phyloP scores from a whole-genome alignment of 495 filamentous ascomycete genomes.

The Filosporella fistucella region DNA sequence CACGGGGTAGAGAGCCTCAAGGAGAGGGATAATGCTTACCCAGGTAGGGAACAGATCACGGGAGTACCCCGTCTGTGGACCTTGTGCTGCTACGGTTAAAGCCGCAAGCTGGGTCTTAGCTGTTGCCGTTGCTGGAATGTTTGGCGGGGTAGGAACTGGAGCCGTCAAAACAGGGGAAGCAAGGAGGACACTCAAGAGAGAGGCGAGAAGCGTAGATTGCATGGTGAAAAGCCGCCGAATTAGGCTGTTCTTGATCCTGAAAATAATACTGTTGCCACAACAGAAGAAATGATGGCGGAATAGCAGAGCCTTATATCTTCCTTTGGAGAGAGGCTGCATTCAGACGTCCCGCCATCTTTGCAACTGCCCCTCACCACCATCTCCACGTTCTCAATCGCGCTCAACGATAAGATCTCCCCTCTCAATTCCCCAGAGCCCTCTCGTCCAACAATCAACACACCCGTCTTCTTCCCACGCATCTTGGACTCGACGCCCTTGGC shows the following conservation, averaged over 20 bases:
- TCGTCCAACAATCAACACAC: not conserved
- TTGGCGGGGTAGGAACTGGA: constrained; percentile 39
- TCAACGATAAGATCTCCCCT: not conserved
- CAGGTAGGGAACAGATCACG: constrained; percentile 66
- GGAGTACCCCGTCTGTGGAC: constrained; percentile 48
- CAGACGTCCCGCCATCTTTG: not conserved
- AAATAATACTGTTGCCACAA: too few species aligned
- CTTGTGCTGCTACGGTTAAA: constrained; percentile 48
- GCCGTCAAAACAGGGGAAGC: not conserved
- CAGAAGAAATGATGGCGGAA: not conserved
- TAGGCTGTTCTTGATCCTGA: too few species aligned
- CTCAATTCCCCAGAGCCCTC: not conserved
- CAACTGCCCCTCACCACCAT: not conserved
- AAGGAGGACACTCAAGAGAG: not conserved
- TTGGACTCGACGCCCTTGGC: not conserved
- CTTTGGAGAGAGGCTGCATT: not conserved
- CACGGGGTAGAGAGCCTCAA: not conserved
- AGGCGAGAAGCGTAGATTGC: constrained; percentile 3
- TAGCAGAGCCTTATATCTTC: not conserved
- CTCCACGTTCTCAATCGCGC: not conserved
- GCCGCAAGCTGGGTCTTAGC: constrained; percentile 50
- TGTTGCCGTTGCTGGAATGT: constrained; percentile 49
- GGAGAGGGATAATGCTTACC: constrained; percentile 21
- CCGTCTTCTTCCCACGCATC: not conserved
- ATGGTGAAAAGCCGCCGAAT: constrained; percentile 4